A percentile compares a stretch with the other conserved stretches of the same genome.
Conservation (phyloP, 108 stramenopile genomes). For the Bacterosira constricta region DNA sequence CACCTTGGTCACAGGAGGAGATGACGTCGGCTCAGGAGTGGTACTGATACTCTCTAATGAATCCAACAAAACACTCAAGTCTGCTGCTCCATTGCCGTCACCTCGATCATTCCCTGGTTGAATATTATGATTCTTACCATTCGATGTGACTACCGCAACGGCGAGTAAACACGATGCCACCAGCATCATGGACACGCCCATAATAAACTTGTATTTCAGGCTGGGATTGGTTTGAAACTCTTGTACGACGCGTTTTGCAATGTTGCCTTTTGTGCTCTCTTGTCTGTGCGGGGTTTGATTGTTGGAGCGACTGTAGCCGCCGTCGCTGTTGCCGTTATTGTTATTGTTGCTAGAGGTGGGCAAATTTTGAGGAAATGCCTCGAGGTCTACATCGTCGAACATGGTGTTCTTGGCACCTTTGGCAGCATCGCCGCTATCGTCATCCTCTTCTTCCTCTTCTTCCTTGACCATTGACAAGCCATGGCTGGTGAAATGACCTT, state of each 20-base stretch:
- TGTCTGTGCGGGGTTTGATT: too few species aligned
- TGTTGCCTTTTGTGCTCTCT: background rate
- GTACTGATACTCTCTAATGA: background rate
- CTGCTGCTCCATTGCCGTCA: constrained; percentile 1
- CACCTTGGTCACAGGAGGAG: background rate
- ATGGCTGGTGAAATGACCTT: constrained; percentile 2
- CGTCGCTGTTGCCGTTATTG: background rate
- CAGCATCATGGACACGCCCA: constrained; percentile 10
- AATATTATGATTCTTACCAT: background rate
- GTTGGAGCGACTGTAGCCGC: background rate
- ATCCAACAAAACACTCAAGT: background rate
- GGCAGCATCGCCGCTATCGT: background rate
- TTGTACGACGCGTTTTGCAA: constrained; percentile 15
- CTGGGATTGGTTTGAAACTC: constrained; percentile 31
- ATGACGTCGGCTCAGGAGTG: background rate
- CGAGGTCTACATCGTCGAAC: constrained; percentile 43
- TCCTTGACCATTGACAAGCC: constrained; percentile 16
- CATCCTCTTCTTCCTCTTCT: constrained; percentile 5
- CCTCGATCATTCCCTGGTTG: background rate
- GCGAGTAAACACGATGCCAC: constrained; percentile 18
- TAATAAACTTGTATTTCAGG: constrained; percentile 26
- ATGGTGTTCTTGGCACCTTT: background rate
- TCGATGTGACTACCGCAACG: constrained; percentile 16
- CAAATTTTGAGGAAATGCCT: constrained; percentile 20
- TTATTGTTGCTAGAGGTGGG: background rate